A percentile compares a stretch with the other conserved stretches of the same genome.
Conservation (phyloP, 2,329 filamentous ascomycete genomes). For the Ilyonectria robusta region DNA sequence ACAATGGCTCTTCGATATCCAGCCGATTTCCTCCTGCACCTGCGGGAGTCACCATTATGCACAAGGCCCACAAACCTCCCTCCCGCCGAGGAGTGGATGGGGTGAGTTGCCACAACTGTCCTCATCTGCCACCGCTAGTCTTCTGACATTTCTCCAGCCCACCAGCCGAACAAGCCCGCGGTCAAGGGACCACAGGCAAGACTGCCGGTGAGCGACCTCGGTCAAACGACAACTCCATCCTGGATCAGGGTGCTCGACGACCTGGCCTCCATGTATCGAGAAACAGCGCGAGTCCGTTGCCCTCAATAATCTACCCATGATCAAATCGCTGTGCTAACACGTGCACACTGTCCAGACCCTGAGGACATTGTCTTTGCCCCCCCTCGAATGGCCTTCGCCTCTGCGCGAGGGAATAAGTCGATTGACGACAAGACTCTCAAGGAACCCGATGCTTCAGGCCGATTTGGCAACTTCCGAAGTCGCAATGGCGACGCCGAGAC, state of each 20-base stretch:
- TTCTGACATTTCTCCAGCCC: slow-evolving; percentile 53
- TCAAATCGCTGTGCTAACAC: slow-evolving; percentile 32
- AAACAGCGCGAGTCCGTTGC: slow-evolving; percentile 68
- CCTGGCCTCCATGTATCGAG: slow-evolving; percentile 66
- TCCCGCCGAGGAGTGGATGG: slow-evolving; percentile 96
- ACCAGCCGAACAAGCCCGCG: slow-evolving; percentile 62
- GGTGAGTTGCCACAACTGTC: slow-evolving; percentile 67
- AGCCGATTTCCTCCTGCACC: slow-evolving; percentile 79
- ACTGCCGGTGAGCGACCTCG: slow-evolving; percentile 60
- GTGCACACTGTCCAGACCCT: slow-evolving; percentile 61
- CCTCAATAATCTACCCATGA: slow-evolving; percentile 12
- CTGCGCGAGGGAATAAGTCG: slow-evolving; percentile 72
- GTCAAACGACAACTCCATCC: slow-evolving; percentile 59
- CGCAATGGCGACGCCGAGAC: slow-evolving; percentile 66
- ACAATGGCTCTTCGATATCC: slow-evolving; percentile 78
- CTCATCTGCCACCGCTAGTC: slow-evolving; percentile 33
- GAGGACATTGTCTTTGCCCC: slow-evolving; percentile 91
- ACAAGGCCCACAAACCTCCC: slow-evolving; percentile 84
- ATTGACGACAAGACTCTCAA: slow-evolving; percentile 69
- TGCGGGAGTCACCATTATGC: slow-evolving; percentile 88
- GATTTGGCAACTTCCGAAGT: slow-evolving; percentile 70
- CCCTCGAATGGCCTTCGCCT: slow-evolving; percentile 86
- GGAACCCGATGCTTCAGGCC: slow-evolving; percentile 67
- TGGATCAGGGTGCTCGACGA: slow-evolving; percentile 67
- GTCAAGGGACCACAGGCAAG: slow-evolving; percentile 55